phyloP scores from a whole-genome alignment of 495 filamentous ascomycete genomes.

The Acidiella bohemica region DNA sequence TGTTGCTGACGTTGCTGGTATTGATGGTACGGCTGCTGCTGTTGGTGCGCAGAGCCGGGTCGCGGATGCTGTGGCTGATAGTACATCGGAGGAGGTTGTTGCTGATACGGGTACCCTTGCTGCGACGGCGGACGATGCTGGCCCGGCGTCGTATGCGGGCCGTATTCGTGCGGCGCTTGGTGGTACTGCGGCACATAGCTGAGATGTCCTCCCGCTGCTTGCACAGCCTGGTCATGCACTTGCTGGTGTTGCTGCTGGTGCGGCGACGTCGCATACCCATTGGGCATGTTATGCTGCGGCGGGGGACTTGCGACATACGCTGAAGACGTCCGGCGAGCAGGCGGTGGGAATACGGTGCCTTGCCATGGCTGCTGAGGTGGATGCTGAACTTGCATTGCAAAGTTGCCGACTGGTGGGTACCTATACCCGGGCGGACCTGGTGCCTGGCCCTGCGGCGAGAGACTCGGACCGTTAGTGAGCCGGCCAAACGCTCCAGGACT shows the following conservation, averaged over 20 bases:
- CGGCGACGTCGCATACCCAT: slow-evolving; percentile 8
- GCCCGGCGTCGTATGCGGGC: not conserved
- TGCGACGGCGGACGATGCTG: not conserved
- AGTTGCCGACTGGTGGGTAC: slow-evolving; percentile 16
- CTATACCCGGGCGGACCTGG: slow-evolving; percentile 15
- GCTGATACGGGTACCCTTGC: not conserved
- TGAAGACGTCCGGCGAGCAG: slow-evolving; percentile 4
- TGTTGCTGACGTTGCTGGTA: slow-evolving; percentile 1
- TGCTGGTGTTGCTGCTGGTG: slow-evolving; percentile 17
- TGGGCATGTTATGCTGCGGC: slow-evolving; percentile 1
- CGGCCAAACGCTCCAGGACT: slow-evolving; percentile 14
- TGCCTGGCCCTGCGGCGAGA: slow-evolving; percentile 27
- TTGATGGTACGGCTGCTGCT: not conserved
- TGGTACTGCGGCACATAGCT: not conserved
- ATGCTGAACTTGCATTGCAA: slow-evolving; percentile 10
- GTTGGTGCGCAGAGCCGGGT: not conserved
- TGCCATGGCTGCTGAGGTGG: slow-evolving; percentile 17
- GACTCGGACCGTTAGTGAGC: slow-evolving; percentile 26
- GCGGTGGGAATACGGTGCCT: slow-evolving; percentile 7
- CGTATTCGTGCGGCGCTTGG: slow-evolving; percentile 1
- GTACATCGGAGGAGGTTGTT: not conserved
- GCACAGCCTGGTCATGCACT: slow-evolving; percentile 13
- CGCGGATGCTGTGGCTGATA: not conserved
- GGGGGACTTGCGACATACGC: slow-evolving; percentile 12
- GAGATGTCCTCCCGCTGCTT: slow-evolving; percentile 8